Base-by-base conservation (phyloP, 805 yeast species). In the Cyberlindnera euphorbiiphila region DNA sequence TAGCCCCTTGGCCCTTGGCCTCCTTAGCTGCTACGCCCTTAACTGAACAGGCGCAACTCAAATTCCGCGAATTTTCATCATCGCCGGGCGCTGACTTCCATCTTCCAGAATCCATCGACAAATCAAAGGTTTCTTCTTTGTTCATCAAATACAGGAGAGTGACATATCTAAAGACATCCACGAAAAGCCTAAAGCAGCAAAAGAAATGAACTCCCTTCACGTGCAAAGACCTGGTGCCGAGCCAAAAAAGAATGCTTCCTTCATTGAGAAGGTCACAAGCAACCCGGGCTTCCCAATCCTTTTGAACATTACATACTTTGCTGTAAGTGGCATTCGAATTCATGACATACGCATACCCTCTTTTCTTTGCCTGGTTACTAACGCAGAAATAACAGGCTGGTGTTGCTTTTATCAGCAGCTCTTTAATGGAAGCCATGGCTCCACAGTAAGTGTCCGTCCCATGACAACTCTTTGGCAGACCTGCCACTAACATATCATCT, bases 351-450 rank as follows among this genome's bases (percentile, higher is more conserved):
- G n/a, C n/a, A n/a, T n/a, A n/a, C n/a, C n/a, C n/a, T n/a, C n/a
- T n/a, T n/a, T n/a, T n/a, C n/a, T n/a, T n/a, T n/a, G n/a, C n/a
- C n/a, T n/a, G n/a, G n/a, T n/a, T n/a, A n/a, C n/a, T n/a, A n/a
- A n/a, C n/a, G n/a, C n/a, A n/a, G n/a, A n/a, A n/a, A n/a, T 20
- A 29, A 16, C 39, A 64, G 67, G 76, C 83, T 32, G 93, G 93
- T 59, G 84, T 82, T 49, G 76, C 78, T 17, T 75, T 84, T 60
- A 75, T 85, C 50, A 86, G 81, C 66, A 80, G 88, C 32, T 82
- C 89, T 50, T 63, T 81, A 54, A 81, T 81, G 85, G 91, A 83
- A 41, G 74, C 81, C 76, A 65, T 84, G 65, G 88, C 82, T 53
- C 93, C 93, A 36, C 91, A 83, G 61, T 70, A 49, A 40, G 53